A percentile compares a stretch with the other conserved stretches of the same genome.
phyloP scores from a whole-genome alignment of 345 rosid species.

The Eutrema heterophyllum region DNA sequence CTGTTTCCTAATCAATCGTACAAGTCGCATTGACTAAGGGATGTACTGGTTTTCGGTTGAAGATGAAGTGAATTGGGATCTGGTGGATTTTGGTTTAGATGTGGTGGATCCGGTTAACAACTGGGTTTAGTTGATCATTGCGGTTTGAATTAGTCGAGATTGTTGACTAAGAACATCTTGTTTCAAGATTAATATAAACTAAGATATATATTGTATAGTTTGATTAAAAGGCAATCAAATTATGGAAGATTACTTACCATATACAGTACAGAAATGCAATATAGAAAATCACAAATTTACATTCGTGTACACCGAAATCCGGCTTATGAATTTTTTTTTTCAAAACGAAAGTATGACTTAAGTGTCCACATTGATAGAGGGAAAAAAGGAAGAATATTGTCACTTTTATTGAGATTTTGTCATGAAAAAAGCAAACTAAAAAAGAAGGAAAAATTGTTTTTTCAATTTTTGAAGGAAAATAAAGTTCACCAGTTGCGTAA shows the following conservation, averaged over 20 bases:
- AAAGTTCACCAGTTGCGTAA: constrained; percentile 21
- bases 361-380: not conserved
- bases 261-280: too few relatives aligned
- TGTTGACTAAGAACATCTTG: not conserved
- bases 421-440: not conserved
- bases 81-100: not conserved
- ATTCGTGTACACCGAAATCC: not conserved
- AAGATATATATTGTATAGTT: not conserved
- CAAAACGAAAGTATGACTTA: not conserved
- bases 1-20: not conserved
- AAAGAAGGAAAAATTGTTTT: not conserved
- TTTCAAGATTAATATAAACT: not conserved
- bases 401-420: not conserved
- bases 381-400: not conserved
- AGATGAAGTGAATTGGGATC: not conserved
- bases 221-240: not conserved
- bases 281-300: not conserved
- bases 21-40: not conserved
- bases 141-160: not conserved
- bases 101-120: not conserved
- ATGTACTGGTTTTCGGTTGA: not conserved
- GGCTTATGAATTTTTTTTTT: not conserved
- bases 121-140: not conserved
- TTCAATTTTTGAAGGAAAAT: constrained; percentile 4
- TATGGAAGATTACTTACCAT: not conserved